Evolutionary conservation across 768 basidiomycete genomes (phyloP), one percentile per base, ranked within the genome.

Genomic region (Boletus coccyginus): DNA sequence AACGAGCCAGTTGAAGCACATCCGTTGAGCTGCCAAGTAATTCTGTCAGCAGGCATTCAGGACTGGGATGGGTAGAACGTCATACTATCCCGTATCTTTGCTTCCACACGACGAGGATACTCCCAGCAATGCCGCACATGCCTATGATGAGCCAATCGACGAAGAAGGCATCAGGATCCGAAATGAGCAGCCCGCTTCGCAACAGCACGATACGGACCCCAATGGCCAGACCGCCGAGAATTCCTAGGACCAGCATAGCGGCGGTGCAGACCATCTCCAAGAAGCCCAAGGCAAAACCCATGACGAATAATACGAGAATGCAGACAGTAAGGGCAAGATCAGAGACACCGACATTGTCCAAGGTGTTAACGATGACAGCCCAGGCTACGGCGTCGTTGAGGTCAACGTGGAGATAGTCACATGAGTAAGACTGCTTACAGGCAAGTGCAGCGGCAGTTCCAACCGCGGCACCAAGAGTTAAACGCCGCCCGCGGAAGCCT

Each of bases 1-100:
- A 88, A 88, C 10, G 86, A 81, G 33, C 87, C 87, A 21, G 75
- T 70, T 1, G 84, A 81, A n/a, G 85, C 76, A 50, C 81, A 83
- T 38, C 77, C 74, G 43, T 77, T 70, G 52, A 77, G 63, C 78
- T 82, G 59, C 33, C 56, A 43, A 49, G 21, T 4, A 32, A 48
- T 41, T 19, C n/a, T 11, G 31, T 66, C 17, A 66, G 53, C 40
- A 40, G 9, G 8, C 32, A 33, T 45, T 1, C 41, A 42, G 16
- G 39, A 42, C 3, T 5, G n/a, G 21, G 11, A 3, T 44, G 21
- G 33, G 12, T 7, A 1, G 10, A 49, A 50, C 31, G 29, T 19
- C 84, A 63, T 68, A 86, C 86, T 46, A 86, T 73, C 10, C 75
- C 81, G 52, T 68, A 70, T 56, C 80, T 72, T 58, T 80, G 81